These are phyloP conservation scores for Persicaria maculosa DNA, from an alignment of 148 eudicot genomes.

Conservation along the genomic window DNA sequence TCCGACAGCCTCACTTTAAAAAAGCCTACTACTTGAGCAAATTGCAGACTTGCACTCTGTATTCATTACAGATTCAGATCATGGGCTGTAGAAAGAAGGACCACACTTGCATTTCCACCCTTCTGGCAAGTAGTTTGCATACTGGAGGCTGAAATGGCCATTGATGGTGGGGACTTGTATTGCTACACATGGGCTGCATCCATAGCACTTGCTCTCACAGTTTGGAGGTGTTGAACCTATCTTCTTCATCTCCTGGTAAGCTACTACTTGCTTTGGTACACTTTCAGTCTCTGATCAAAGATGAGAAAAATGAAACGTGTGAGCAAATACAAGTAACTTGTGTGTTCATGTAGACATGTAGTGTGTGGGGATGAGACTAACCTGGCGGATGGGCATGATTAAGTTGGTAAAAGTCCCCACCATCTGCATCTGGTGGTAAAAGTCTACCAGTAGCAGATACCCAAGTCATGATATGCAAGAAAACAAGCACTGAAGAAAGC, in stretches of 20 bases:
- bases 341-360: not conserved
- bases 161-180: constrained; percentile 70
- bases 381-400: constrained; percentile 5
- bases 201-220: constrained; percentile 73
- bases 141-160: constrained; percentile 36
- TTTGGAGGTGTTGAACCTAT: constrained; percentile 89
- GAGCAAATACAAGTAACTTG: not conserved
- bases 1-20: not conserved
- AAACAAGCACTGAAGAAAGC: constrained; percentile 21
- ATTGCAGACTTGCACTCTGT: not conserved
- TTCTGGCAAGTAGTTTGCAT: constrained; percentile 78
- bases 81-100: constrained; percentile 54
- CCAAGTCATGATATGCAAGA: constrained; percentile 41
- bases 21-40: not conserved
- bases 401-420: not conserved
- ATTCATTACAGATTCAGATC: not conserved
- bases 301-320: not conserved
- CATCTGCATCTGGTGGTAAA: constrained; percentile 27
- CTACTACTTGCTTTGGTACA: not conserved
- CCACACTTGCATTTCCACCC: constrained; percentile 99
- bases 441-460: constrained; percentile 44
- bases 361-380: not conserved
- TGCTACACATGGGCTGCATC: constrained; percentile 77
- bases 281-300: not conserved
- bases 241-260: constrained; percentile 22